A percentile compares a stretch with the other conserved stretches of the same genome.
These are phyloP conservation scores for Saccharomycopsis fermentans DNA, from an alignment of 805 yeast species.

Conservation along the genomic window DNA sequence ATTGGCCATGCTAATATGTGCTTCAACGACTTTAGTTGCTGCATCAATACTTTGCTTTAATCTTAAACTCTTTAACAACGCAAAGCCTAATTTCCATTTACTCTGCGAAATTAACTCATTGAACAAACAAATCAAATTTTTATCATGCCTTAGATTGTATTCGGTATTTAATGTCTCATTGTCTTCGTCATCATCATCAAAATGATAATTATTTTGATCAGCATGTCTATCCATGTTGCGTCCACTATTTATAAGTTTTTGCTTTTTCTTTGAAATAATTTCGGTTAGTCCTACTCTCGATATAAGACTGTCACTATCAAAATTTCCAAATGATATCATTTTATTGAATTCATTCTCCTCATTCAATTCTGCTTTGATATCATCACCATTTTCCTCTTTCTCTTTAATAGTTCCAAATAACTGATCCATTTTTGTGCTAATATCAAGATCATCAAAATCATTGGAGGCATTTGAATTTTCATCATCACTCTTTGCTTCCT, in stretches of 20 bases:
- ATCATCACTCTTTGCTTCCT: background rate
- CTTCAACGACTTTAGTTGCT: conserved; percentile 7
- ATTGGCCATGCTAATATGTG: background rate
- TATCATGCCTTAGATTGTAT: conserved; percentile 6
- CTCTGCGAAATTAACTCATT: conserved; percentile 1
- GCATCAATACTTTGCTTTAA: conserved; percentile 10
- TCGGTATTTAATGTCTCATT: background rate
- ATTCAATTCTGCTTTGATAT: background rate
- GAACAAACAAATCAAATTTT: conserved; percentile 9
- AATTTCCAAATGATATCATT: background rate
- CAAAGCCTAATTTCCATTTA: conserved; percentile 11
- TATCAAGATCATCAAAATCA: background rate
- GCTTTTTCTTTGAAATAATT: too few relatives aligned
- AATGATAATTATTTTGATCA: background rate
- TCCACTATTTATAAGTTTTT: background rate
- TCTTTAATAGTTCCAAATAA: background rate
- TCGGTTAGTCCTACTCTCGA: background rate
- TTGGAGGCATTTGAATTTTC: background rate
- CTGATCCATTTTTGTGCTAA: background rate
- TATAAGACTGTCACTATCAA: background rate
- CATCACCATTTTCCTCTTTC: background rate
- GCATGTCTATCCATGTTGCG: background rate
- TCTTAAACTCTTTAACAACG: conserved; percentile 6
- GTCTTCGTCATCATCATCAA: background rate
- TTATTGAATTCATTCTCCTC: conserved; percentile 1